Evolutionary conservation across 805 yeast species (phyloP).

Genomic region (Nakazawaea laoshanensis): DNA sequence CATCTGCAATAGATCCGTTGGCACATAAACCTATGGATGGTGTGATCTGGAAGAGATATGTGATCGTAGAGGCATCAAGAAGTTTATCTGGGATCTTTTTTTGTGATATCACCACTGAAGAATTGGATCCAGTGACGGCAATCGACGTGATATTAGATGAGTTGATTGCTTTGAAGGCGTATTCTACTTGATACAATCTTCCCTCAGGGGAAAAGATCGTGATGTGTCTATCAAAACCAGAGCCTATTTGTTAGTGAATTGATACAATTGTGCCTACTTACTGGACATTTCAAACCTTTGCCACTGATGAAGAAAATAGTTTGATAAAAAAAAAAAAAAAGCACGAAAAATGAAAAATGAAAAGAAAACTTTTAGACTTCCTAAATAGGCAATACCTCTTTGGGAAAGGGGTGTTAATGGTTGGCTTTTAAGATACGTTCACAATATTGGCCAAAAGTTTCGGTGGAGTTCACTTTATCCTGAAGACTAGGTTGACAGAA

Average conservation of each 20-base stretch:
- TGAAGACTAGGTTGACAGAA: conserved; percentile 53
- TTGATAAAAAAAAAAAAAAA: too few species aligned
- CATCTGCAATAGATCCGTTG: conserved; percentile 95
- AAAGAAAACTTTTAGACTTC: too few species aligned
- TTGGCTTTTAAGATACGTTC: conserved; percentile 29
- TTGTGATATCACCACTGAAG: conserved; percentile 84
- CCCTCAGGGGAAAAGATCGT: conserved; percentile 99
- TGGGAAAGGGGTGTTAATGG: conserved; percentile 20
- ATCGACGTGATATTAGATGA: conserved; percentile 84
- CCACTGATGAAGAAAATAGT: background rate
- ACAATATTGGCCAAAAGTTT: conserved; percentile 43
- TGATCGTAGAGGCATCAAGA: conserved; percentile 78
- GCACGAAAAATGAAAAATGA: too few species aligned
- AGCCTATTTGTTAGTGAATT: conserved; percentile 3
- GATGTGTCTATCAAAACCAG: conserved; percentile 99
- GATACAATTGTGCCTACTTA: background rate
- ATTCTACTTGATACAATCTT: conserved; percentile 93
- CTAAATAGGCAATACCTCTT: too few species aligned
- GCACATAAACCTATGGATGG: conserved; percentile 81
- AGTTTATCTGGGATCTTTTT: conserved; percentile 95
- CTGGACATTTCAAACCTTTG: background rate
- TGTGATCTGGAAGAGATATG: conserved; percentile 79
- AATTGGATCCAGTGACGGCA: conserved; percentile 80
- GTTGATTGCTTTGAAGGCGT: conserved; percentile 95
- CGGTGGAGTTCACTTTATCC: conserved; percentile 33